A percentile compares a stretch with the other conserved stretches of the same genome.
These are phyloP conservation scores for Pseudomonodictys pantanalensis DNA, from an alignment of 495 filamentous ascomycete genomes.

Conservation along the genomic window DNA sequence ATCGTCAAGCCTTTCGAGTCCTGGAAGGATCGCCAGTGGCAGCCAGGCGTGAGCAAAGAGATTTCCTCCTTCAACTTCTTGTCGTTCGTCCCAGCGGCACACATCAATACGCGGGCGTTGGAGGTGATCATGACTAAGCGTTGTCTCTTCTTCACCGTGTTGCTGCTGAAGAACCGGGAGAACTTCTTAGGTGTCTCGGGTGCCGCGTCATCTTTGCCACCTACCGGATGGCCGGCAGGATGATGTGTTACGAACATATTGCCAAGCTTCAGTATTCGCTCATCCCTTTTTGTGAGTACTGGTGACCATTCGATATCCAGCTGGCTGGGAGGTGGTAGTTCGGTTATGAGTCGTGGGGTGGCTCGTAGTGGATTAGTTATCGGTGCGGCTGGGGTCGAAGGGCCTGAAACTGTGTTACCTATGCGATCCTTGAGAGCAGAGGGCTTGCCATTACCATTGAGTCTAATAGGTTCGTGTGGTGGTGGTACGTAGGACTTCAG, in stretches of 20 bases:
- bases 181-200: conserved; percentile 75
- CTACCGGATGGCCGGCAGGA: conserved; percentile 65
- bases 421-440: conserved; percentile 48
- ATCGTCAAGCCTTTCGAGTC: conserved; percentile 79
- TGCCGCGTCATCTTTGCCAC: conserved; percentile 59
- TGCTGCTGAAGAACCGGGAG: conserved; percentile 86
- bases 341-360: conserved; percentile 84
- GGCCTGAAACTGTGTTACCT: conserved; percentile 36
- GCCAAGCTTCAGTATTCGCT: conserved; percentile 91
- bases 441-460: conserved; percentile 58
- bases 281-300: conserved; percentile 83
- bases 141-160: conserved; percentile 86
- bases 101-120: conserved; percentile 80
- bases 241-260: conserved; percentile 80
- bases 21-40: conserved; percentile 70
- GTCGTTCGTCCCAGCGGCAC: conserved; percentile 89
- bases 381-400: conserved; percentile 48
- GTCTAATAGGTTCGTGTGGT: conserved; percentile 74
- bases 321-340: conserved; percentile 92
- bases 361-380: conserved; percentile 48
- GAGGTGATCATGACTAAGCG: conserved; percentile 95
- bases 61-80: conserved; percentile 93
- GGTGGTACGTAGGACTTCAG: conserved; percentile 84
- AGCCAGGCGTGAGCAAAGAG: conserved; percentile 69
- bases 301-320: conserved; percentile 99